Percentiles rank a stretch among this genome's conserved stretches.
Conservation (phyloP, 306 rosid genomes). For the Dalbergia cochinchinensis region DNA sequence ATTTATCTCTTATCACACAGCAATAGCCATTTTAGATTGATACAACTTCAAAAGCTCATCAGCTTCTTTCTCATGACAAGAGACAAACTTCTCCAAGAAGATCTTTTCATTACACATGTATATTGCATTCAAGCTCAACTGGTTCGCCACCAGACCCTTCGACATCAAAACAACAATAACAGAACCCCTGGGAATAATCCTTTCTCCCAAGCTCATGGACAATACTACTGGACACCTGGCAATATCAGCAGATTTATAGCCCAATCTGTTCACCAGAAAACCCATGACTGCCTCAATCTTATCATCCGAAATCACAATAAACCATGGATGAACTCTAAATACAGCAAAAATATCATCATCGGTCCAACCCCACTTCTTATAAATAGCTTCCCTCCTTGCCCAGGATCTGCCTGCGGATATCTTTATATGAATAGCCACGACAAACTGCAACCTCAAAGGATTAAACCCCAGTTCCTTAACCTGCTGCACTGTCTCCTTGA, state of each 20-base stretch:
- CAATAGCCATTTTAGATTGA: constrained; percentile 19
- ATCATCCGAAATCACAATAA: constrained; percentile 31
- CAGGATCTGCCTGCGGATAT: constrained; percentile 38
- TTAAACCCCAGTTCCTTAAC: constrained; percentile 45
- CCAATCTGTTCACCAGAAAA: constrained; percentile 44
- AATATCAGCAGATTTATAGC: constrained; percentile 28
- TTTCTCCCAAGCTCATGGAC: constrained; percentile 25
- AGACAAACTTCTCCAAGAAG: constrained; percentile 44
- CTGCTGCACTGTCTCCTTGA: constrained; percentile 36
- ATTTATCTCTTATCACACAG: background rate
- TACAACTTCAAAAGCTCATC: constrained; percentile 45
- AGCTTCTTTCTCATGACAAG: constrained; percentile 38
- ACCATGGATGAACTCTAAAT: constrained; percentile 41
- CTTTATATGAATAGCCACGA: constrained; percentile 17
- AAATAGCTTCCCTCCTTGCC: constrained; percentile 39
- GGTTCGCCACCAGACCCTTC: constrained; percentile 29
- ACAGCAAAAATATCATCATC: constrained; percentile 36
- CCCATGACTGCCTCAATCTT: constrained; percentile 45
- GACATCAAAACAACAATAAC: constrained; percentile 40
- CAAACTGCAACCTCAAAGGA: constrained; percentile 32
- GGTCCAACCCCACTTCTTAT: constrained; percentile 50
- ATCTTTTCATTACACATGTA: background rate
- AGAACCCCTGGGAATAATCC: constrained; percentile 46
- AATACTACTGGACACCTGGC: background rate
- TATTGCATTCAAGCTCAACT: background rate